Percentiles rank a stretch among this genome's conserved stretches.
These are phyloP conservation scores for Xerocomellus dryophilus DNA, from an alignment of 768 basidiomycete species.

Conservation along the genomic window DNA sequence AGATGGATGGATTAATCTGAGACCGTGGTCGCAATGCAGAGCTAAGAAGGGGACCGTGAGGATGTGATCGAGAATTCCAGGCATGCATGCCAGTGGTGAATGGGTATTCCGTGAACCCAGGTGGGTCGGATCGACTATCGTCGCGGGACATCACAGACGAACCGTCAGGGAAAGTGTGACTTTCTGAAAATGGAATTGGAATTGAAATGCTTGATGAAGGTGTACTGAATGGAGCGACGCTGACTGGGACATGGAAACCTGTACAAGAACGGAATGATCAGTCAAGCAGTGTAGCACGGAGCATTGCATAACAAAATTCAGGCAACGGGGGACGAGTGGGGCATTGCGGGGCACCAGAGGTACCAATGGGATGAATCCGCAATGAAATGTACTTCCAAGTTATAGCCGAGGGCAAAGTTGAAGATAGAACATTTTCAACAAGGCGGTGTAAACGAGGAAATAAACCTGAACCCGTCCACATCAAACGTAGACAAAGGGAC, in stretches of 20 bases:
- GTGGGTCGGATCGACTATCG: constrained; percentile 1
- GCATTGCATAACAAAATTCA: background rate
- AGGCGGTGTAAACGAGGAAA: background rate
- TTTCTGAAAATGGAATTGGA: background rate
- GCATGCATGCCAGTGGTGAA: background rate
- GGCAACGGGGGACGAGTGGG: background rate
- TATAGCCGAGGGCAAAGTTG: background rate
- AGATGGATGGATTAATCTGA: constrained; percentile 5
- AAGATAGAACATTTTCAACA: too few relatives aligned
- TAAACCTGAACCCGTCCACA: background rate
- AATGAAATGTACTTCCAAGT: background rate
- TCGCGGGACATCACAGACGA: constrained; percentile 4
- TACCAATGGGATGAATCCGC: background rate
- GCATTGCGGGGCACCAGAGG: background rate
- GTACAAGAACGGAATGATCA: background rate
- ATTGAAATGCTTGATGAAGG: background rate
- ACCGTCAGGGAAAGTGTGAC: background rate
- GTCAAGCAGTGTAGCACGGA: background rate
- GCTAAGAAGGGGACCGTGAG: background rate
- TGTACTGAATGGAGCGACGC: background rate
- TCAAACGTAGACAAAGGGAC: background rate
- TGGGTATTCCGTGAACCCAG: background rate
- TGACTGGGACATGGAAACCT: constrained; percentile 5
- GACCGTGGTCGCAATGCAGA: constrained; percentile 1
- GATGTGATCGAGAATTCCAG: background rate